These are phyloP conservation scores for Russula dissimulans DNA, from an alignment of 768 basidiomycete genomes.

Conservation along the genomic window DNA sequence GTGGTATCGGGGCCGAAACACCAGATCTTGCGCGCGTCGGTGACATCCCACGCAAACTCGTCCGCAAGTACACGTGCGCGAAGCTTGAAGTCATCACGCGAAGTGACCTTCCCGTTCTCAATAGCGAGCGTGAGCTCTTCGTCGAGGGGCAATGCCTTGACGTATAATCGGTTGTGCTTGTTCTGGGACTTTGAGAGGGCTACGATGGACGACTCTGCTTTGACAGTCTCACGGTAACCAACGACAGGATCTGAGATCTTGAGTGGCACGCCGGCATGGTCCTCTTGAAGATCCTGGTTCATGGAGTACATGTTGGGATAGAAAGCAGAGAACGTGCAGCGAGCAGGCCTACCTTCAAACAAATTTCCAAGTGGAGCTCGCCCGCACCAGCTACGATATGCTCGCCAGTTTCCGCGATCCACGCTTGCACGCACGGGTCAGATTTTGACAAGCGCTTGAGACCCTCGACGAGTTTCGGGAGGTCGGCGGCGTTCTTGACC, in stretches of 20 bases:
- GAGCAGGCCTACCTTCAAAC: slow-evolving; percentile 66
- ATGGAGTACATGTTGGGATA: neutral
- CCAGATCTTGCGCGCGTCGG: slow-evolving; percentile 99
- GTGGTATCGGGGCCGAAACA: slow-evolving; percentile 98
- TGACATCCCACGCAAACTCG: slow-evolving; percentile 97
- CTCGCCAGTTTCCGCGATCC: slow-evolving; percentile 86
- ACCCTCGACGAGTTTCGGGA: slow-evolving; percentile 99
- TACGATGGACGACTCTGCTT: slow-evolving; percentile 88
- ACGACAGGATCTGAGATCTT: slow-evolving; percentile 98
- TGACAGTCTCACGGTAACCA: slow-evolving; percentile 96
- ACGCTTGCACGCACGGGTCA: slow-evolving; percentile 97
- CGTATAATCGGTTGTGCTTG: slow-evolving; percentile 98
- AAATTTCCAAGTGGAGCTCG: slow-evolving; percentile 98
- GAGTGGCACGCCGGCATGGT: slow-evolving; percentile 98
- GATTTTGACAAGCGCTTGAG: slow-evolving; percentile 99
- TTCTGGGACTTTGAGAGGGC: slow-evolving; percentile 99
- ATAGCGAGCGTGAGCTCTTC: slow-evolving; percentile 94
- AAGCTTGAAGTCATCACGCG: slow-evolving; percentile 96
- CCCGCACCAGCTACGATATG: slow-evolving; percentile 99
- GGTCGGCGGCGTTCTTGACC: slow-evolving; percentile 98
- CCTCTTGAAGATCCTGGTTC: slow-evolving; percentile 90
- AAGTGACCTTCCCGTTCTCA: slow-evolving; percentile 71
- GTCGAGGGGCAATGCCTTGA: slow-evolving; percentile 86
- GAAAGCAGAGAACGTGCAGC: neutral
- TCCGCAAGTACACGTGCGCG: slow-evolving; percentile 95